Conservation (phyloP, 2,329 filamentous ascomycete genomes). For the Hypoxylon sp. region DNA sequence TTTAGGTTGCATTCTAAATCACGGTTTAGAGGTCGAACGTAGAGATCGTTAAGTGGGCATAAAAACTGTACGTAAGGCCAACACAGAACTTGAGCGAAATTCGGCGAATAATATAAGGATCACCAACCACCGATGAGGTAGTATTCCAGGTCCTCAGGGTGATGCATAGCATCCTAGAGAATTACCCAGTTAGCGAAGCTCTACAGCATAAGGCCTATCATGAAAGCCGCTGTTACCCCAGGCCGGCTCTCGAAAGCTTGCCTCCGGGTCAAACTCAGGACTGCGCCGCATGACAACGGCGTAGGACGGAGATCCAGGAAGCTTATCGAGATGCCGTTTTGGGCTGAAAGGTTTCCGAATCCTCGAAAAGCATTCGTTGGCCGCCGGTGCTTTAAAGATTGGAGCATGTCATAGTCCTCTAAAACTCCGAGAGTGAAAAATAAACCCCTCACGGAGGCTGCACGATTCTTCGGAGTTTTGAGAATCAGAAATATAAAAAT, state of each 20-base stretch:
- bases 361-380: conserved; percentile 1
- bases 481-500: conserved; percentile 6
- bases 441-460: conserved; percentile 15
- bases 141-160: too few relatives aligned
- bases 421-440: conserved; percentile 23
- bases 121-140: conserved; percentile 7
- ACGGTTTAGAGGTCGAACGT: too few relatives aligned
- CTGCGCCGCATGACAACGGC: conserved; percentile 5
- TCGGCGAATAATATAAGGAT: not conserved
- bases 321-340: conserved; percentile 18
- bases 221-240: not conserved
- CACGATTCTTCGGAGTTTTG: conserved; percentile 22
- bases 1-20: not conserved
- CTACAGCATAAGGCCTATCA: not conserved
- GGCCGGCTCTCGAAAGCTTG: conserved; percentile 1
- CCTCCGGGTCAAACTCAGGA: not conserved
- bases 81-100: conserved; percentile 1
- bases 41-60: too few relatives aligned
- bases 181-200: too few relatives aligned
- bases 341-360: not conserved
- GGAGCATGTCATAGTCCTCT: conserved; percentile 5
- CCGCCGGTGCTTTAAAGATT: conserved; percentile 8
- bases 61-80: too few relatives aligned
- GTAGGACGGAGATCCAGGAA: conserved; percentile 8
- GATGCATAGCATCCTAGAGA: too few relatives aligned